phyloP scores from a whole-genome alignment of 257 asterid species.

The Coffea eugenioides region DNA sequence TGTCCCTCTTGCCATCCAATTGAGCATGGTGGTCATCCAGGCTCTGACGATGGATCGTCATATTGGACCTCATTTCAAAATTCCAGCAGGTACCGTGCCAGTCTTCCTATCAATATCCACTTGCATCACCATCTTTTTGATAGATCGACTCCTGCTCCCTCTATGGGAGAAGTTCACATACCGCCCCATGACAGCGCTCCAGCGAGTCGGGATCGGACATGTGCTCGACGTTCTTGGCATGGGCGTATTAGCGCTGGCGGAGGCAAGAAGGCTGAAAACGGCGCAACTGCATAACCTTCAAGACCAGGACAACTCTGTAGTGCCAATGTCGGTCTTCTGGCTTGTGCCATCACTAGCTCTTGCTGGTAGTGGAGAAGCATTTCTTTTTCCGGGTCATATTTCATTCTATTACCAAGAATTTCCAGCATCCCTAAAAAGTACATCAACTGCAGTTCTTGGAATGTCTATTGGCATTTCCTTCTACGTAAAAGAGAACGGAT shows the following conservation, averaged over 20 bases:
- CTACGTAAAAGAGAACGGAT: background rate
- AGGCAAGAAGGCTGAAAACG: conserved; percentile 39
- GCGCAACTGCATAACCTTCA: conserved; percentile 16
- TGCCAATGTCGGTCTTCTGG: conserved; percentile 52
- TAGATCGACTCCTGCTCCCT: conserved; percentile 11
- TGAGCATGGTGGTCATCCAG: conserved; percentile 19
- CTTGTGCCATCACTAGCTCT: conserved; percentile 37
- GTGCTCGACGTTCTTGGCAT: conserved; percentile 29
- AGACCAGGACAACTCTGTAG: background rate
- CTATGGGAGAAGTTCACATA: conserved; percentile 7
- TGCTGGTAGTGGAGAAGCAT: conserved; percentile 56
- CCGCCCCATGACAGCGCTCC: conserved; percentile 16
- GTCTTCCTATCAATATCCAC: conserved; percentile 14
- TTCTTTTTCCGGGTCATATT: conserved; percentile 56
- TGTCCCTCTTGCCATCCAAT: conserved; percentile 12
- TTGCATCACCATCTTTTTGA: conserved; percentile 7
- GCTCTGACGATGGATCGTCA: conserved; percentile 31
- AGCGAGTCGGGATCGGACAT: conserved; percentile 25
- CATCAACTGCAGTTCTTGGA: conserved; percentile 54
- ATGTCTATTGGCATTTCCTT: conserved; percentile 37
- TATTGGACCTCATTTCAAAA: conserved; percentile 21
- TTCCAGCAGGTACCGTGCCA: conserved; percentile 19
- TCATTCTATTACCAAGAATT: conserved; percentile 61
- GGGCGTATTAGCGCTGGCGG: conserved; percentile 54
- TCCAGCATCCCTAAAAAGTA: conserved; percentile 44